Base-by-base conservation (phyloP, 2,329 filamentous ascomycete genomes). In the Hypoxylon sp. region DNA sequence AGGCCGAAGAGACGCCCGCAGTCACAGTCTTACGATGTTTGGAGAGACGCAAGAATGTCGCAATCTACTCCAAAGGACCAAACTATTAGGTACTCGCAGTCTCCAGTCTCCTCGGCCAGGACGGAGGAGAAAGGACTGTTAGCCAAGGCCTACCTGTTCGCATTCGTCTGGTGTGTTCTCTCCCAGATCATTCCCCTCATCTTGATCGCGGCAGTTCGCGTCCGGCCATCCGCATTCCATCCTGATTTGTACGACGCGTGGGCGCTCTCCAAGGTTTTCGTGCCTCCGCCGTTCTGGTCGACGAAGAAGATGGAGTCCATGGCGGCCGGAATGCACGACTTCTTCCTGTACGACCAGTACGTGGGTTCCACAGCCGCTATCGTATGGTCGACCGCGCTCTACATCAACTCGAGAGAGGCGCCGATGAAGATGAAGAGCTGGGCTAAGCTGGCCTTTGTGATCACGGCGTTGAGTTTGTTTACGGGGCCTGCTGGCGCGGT, bases 261-360 rank as follows among this genome's bases (percentile, higher is more conserved):
- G 58, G 54, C 58, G 11, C 17, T 63, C 6, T 40, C 27, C 24
- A 56, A 63, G 7, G 57, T 63, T 8, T 63, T 63, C 31, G 21
- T 53, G 37, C 61, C 61, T 15, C 54, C 57, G 2, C 57, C 58
- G 1, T 63, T 63, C 35, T 63, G 52, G 49, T 56, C 61, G 9
- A 55, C 51, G 2, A 37, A 53, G 51, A 41, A 55, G 31, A 61
- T 63, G 51, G 31, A 48, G 15, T 61, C 61, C 2, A 63, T 63
- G 61, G 57, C 42, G 18, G 45, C 38, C 9, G 61, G 58, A 8
- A 63, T 63, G 61, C 61, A 63, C 13, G 55, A 55, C 24, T 63
- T 63, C 55, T 61, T 63, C 38, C 45, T 58, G 8, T 63, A 63
- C 41, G 61, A 63, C 21, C 61, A 63, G 13, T 63, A 61, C 15